Conservation (phyloP, 2,329 filamentous ascomycete species). For the Fusarium sterilihyphosum region DNA sequence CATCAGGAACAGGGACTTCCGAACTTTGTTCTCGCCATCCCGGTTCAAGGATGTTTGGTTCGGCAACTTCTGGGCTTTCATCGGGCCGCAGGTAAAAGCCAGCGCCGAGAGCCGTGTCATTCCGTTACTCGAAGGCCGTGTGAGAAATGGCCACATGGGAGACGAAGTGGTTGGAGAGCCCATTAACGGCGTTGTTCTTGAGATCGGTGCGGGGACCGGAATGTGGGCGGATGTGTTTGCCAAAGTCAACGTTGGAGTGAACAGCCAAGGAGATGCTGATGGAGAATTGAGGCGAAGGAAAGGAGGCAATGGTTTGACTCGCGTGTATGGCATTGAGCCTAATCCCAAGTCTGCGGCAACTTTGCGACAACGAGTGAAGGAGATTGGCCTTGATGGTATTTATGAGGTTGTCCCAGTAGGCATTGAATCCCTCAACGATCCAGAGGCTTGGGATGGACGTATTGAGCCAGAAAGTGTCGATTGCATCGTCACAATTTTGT, state of each 20-base stretch:
- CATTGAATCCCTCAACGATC: slow-evolving; percentile 64
- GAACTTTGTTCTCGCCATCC: slow-evolving; percentile 53
- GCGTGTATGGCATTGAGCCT: slow-evolving; percentile 72
- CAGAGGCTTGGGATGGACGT: slow-evolving; percentile 54
- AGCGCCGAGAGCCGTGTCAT: slow-evolving; percentile 55
- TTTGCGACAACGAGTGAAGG: slow-evolving; percentile 58
- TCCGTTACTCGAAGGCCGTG: slow-evolving; percentile 64
- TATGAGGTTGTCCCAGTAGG: slow-evolving; percentile 72
- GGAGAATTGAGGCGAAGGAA: slow-evolving; percentile 37
- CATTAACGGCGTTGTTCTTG: slow-evolving; percentile 64
- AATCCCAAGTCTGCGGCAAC: slow-evolving; percentile 62
- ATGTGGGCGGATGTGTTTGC: slow-evolving; percentile 68
- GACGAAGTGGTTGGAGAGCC: slow-evolving; percentile 49
- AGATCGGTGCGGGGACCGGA: slow-evolving; percentile 70
- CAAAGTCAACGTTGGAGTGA: slow-evolving; percentile 36
- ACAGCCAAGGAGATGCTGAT: neutral
- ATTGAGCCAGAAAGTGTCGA: slow-evolving; percentile 64
- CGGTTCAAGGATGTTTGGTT: slow-evolving; percentile 65
- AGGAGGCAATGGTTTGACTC: slow-evolving; percentile 47
- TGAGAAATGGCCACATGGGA: slow-evolving; percentile 50
- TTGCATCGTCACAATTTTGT: slow-evolving; percentile 69
- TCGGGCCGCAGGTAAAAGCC: slow-evolving; percentile 62
- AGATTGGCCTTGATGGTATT: slow-evolving; percentile 62
- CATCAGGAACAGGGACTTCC: slow-evolving; percentile 47
- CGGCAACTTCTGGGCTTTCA: slow-evolving; percentile 66